phyloP scores from a whole-genome alignment of 805 yeast species.

The Wickerhamiella kurtzmanii region DNA sequence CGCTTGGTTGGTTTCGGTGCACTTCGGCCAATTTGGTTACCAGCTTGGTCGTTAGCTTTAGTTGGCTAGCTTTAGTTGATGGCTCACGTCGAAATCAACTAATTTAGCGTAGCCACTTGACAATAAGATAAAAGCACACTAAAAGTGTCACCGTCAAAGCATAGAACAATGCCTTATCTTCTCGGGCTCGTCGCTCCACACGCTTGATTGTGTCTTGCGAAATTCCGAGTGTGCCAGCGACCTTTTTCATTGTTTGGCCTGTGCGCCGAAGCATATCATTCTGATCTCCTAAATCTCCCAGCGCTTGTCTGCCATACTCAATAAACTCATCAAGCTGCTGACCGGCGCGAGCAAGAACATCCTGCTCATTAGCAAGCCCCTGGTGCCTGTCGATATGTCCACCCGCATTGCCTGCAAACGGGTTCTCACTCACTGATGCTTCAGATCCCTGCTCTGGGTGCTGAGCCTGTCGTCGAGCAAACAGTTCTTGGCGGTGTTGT shows the following conservation, averaged over 20 bases:
- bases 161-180: slow-evolving; percentile 80
- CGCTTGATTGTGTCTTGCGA: slow-evolving; percentile 69
- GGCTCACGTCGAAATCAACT: no score
- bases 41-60: no score
- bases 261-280: slow-evolving; percentile 54
- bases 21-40: no score
- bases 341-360: slow-evolving; percentile 46
- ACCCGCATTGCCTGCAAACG: slow-evolving; percentile 16
- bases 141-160: slow-evolving; percentile 53
- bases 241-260: slow-evolving; percentile 48
- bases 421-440: slow-evolving; percentile 21
- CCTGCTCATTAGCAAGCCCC: slow-evolving; percentile 58
- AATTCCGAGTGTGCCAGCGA: slow-evolving; percentile 72
- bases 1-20: no score
- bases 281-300: slow-evolving; percentile 77
- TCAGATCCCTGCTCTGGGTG: slow-evolving; percentile 3
- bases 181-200: slow-evolving; percentile 67
- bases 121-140: slow-evolving; percentile 51
- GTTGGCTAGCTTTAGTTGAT: no score
- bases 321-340: slow-evolving; percentile 78
- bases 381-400: slow-evolving; percentile 32
- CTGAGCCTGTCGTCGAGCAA: slow-evolving; percentile 35
- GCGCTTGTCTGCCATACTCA: slow-evolving; percentile 76
- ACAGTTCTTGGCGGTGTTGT: slow-evolving; percentile 37
- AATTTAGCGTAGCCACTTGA: slow-evolving; percentile 40